phyloP scores from a whole-genome alignment of 371 early-diverging fungal species.

The Mucor velutinosus region DNA sequence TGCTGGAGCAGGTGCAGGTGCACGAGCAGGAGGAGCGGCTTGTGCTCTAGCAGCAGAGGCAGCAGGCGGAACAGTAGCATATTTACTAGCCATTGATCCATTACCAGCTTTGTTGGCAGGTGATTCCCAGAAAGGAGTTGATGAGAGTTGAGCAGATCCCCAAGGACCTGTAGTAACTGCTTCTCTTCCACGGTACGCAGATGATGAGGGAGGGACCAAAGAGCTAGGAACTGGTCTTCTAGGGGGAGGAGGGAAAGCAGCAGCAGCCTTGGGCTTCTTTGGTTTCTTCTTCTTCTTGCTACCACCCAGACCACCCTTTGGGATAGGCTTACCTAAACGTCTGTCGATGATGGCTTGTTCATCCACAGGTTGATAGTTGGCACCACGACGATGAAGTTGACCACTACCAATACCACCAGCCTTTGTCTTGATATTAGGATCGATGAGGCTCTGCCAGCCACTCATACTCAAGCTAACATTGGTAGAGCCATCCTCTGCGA shows the following conservation, averaged over 20 bases:
- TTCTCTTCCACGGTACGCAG: constrained; percentile 5
- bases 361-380: constrained; percentile 49
- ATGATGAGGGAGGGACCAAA: constrained; percentile 16
- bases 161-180: constrained; percentile 23
- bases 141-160: constrained; percentile 28
- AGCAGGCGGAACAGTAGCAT: not conserved
- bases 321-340: constrained; percentile 38
- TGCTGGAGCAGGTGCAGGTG: not conserved
- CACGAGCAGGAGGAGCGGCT: not conserved
- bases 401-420: constrained; percentile 47
- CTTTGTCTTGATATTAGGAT: constrained; percentile 41
- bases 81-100: constrained; percentile 21
- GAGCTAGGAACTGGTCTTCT: not conserved
- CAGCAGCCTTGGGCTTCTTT: constrained; percentile 1
- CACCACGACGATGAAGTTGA: constrained; percentile 48
- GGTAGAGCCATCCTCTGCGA: constrained; percentile 15
- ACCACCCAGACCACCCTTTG: constrained; percentile 19
- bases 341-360: constrained; percentile 43
- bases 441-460: constrained; percentile 46
- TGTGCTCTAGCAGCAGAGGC: not conserved
- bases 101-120: constrained; percentile 13
- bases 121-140: constrained; percentile 45
- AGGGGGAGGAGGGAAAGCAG: constrained; percentile 9
- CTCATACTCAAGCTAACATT: constrained; percentile 27
- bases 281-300: constrained; percentile 23